A percentile compares a stretch with the other conserved stretches of the same genome.
These are phyloP conservation scores for Talinum fruticosum DNA, from an alignment of 148 eudicot genomes.

Conservation along the genomic window DNA sequence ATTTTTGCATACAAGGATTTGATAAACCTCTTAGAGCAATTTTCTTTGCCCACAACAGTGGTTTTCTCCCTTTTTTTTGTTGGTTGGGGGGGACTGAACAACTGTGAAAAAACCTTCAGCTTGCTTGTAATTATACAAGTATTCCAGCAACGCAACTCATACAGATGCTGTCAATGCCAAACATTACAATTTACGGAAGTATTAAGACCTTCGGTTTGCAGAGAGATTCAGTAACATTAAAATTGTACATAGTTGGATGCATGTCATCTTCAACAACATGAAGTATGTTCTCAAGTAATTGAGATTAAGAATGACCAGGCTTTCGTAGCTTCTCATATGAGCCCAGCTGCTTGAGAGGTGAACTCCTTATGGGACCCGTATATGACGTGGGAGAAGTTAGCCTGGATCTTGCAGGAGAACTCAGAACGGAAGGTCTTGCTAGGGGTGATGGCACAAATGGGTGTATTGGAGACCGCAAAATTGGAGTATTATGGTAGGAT, in stretches of 20 bases:
- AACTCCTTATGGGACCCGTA: constrained; percentile 22
- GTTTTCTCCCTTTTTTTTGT: too few species aligned
- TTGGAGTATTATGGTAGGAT: constrained; percentile 43
- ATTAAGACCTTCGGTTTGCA: too few species aligned
- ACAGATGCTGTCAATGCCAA: too few species aligned
- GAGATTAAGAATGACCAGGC: constrained; percentile 10
- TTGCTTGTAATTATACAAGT: too few species aligned
- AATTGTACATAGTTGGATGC: background rate
- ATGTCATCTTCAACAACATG: constrained; percentile 1
- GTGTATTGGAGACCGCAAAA: constrained; percentile 46
- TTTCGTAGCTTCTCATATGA: constrained; percentile 31
- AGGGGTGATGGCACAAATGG: constrained; percentile 54
- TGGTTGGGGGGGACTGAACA: too few species aligned
- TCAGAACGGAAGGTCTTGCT: constrained; percentile 41
- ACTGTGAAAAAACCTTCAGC: too few species aligned
- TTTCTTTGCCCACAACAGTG: too few species aligned
- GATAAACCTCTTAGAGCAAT: too few species aligned
- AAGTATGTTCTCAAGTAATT: background rate
- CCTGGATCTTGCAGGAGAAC: constrained; percentile 48
- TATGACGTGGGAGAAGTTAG: constrained; percentile 39
- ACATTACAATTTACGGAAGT: too few species aligned
- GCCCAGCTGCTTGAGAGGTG: constrained; percentile 38
- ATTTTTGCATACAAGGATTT: too few species aligned
- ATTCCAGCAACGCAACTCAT: too few species aligned
- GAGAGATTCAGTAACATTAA: too few species aligned